phyloP scores from a whole-genome alignment of 75 land plant genomes.

The Pseudotsuga menziesii region DNA sequence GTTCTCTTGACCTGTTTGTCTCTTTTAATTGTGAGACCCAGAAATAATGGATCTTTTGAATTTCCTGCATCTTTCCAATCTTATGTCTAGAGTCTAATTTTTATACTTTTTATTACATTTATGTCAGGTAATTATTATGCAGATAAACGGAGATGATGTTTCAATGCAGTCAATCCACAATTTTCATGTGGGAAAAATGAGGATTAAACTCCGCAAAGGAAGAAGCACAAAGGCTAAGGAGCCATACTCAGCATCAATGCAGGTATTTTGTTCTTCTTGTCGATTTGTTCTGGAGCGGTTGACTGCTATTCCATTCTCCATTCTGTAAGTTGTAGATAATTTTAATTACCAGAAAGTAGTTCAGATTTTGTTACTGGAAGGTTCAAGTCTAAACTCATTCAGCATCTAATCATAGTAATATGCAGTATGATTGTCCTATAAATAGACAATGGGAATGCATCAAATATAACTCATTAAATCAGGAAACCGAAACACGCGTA shows the following conservation, averaged over 20 bases:
- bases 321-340: background rate
- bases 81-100: background rate
- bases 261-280: slow-evolving; percentile 41
- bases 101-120: background rate
- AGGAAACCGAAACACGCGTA: background rate
- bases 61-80: background rate
- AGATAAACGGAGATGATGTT: slow-evolving; percentile 70
- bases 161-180: slow-evolving; percentile 51
- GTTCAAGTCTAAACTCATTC: background rate
- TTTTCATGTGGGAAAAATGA: slow-evolving; percentile 68
- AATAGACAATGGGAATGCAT: background rate
- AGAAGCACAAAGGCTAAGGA: slow-evolving; percentile 69
- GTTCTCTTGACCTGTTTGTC: background rate
- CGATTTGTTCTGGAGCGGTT: background rate
- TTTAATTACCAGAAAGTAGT: background rate
- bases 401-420: background rate
- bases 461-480: background rate
- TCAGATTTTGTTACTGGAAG: background rate
- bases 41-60: background rate
- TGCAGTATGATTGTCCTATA: background rate
- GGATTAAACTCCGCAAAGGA: slow-evolving; percentile 82
- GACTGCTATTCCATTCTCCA: background rate
- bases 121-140: slow-evolving; percentile 65
- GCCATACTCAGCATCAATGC: slow-evolving; percentile 77
- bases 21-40: background rate